These are phyloP conservation scores for Melaleuca quinquenervia DNA, from an alignment of 345 rosid species.

Conservation along the genomic window DNA sequence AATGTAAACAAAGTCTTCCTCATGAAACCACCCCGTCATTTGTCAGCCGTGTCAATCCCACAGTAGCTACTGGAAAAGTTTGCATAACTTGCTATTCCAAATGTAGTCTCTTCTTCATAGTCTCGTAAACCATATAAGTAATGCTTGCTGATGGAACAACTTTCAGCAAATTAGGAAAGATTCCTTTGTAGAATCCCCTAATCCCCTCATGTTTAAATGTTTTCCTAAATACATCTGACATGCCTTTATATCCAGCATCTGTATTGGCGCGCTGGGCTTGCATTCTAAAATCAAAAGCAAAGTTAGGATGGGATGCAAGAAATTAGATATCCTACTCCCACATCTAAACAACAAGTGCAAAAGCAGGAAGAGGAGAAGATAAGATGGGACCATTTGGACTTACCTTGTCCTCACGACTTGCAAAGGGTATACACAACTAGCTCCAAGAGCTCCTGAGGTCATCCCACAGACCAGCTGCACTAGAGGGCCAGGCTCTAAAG, in stretches of 20 bases:
- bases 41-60: constrained; percentile 12
- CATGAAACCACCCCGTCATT: background rate
- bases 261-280: constrained; percentile 59
- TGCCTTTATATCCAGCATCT: constrained; percentile 43
- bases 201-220: constrained; percentile 61
- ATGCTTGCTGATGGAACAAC: constrained; percentile 46
- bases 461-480: constrained; percentile 88
- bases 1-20: background rate
- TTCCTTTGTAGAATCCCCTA: constrained; percentile 75
- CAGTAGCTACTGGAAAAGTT: background rate
- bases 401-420: constrained; percentile 94
- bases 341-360: background rate
- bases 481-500: constrained; percentile 74
- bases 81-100: constrained; percentile 29
- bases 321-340: background rate
- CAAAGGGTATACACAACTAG: constrained; percentile 91
- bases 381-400: background rate
- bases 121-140: constrained; percentile 59
- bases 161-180: constrained; percentile 78
- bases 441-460: constrained; percentile 81
- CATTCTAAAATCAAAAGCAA: constrained; percentile 38
- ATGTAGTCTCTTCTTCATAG: constrained; percentile 70
- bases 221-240: constrained; percentile 71
- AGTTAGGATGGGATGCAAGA: background rate
- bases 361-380: background rate